Base-by-base conservation (phyloP, 2,329 filamentous ascomycete genomes). In the Neofusicoccum sp. region DNA sequence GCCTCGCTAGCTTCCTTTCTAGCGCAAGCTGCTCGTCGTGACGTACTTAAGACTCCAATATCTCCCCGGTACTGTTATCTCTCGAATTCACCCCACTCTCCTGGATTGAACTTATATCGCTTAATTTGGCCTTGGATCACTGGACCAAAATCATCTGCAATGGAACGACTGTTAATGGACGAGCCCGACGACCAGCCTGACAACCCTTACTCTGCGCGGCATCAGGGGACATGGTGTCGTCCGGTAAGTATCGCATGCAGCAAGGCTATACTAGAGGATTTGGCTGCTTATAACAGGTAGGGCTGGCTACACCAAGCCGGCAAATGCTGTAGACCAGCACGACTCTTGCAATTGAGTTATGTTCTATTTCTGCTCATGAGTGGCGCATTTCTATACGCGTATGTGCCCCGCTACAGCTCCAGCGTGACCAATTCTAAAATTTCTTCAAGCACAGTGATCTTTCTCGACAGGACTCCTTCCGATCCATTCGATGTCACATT, bases 381-480 rank as follows among this genome's bases (percentile, higher is more conserved):
- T 16, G 47, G 47, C 14, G 47, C 47, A 11, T 34, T 49, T n/a
- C 4, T 49, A 12, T 49, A 49, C 47, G 47, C 31, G 29, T 49
- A n/a, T 12, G 47, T 12, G 9, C 6, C n/a, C 6, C 47, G n/a
- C 31, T n/a, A 16, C 14, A 8, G 1, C 31, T 3, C 11, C 22
- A 28, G 14, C n/a, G 9, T 34, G 28, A 22, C 47, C 28, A 28
- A 14, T 34, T 5, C 47, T 49, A 14, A 49, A 29, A 34, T 34
- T 4, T 34, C 8, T 16, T 14, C 29, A n/a, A 34, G 47, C 7
- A 12, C 34, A 1, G 11, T 49, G 3, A 49, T 7, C 29, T 49
- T 22, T 31, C 12, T 49, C 29, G 9, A 5, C 3, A 34, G 47
- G 47, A 36, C 11, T 29, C 29, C 47, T 6, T 34, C 34, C n/a